Evolutionary conservation across 495 filamentous ascomycete genomes (phyloP).

Genomic region (Penicillium diatomitis): DNA sequence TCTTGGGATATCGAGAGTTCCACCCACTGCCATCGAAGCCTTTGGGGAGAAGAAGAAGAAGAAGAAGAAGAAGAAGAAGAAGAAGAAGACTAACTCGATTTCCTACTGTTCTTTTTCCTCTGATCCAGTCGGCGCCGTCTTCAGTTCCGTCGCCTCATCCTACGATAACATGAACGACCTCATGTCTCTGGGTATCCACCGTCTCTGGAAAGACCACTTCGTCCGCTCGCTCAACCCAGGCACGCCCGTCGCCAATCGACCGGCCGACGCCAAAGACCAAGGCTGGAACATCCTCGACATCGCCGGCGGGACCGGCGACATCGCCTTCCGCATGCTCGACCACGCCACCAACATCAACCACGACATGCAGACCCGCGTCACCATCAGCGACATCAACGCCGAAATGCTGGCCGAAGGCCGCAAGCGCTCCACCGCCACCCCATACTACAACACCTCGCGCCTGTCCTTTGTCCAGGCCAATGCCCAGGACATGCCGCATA

Average conservation of each 20-base stretch:
- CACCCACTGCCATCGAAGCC: too few species aligned
- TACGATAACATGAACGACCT: conserved; percentile 98
- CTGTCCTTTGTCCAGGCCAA: conserved; percentile 83
- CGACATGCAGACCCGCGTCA: conserved; percentile 71
- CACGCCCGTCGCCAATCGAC: conserved; percentile 45
- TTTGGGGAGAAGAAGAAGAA: too few species aligned
- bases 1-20: not conserved
- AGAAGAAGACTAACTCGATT: conserved; percentile 11
- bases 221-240: conserved; percentile 88
- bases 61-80: too few species aligned
- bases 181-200: conserved; percentile 95
- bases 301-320: conserved; percentile 94
- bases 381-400: conserved; percentile 89
- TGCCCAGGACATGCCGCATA: conserved; percentile 64
- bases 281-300: conserved; percentile 89
- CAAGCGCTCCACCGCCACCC: conserved; percentile 56
- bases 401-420: conserved; percentile 85
- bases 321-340: conserved; percentile 93
- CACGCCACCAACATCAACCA: conserved; percentile 74
- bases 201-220: conserved; percentile 98
- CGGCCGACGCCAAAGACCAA: conserved; percentile 16
- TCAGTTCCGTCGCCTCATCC: conserved; percentile 87
- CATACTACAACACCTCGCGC: conserved; percentile 47
- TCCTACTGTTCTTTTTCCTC: not conserved
- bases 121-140: conserved; percentile 67